Conservation (phyloP, 306 rosid genomes). For the Adenanthera pavonina region DNA sequence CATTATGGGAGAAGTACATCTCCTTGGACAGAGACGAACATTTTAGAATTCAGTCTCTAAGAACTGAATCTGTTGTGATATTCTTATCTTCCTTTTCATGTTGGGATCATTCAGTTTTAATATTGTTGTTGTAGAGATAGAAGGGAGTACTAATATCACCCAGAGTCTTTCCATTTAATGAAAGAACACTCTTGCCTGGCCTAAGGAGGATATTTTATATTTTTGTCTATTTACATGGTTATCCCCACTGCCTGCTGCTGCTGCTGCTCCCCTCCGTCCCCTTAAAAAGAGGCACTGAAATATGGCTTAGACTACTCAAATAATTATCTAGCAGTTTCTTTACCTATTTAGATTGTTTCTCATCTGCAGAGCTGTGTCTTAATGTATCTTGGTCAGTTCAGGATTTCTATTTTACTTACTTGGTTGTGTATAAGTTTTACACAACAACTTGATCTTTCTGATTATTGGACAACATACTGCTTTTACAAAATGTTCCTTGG, state of each 20-base stretch:
- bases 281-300: not conserved
- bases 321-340: not conserved
- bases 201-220: conserved; percentile 16
- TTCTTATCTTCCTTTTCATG: not conserved
- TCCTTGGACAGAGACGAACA: not conserved
- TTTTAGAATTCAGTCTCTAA: not conserved
- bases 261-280: not conserved
- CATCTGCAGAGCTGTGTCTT: conserved; percentile 3
- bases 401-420: conserved; percentile 1
- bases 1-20: not conserved
- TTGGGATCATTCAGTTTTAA: not conserved
- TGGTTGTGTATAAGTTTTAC: conserved; percentile 21
- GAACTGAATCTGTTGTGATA: not conserved
- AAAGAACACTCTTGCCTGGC: conserved; percentile 6
- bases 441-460: conserved; percentile 26
- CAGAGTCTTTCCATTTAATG: conserved; percentile 3
- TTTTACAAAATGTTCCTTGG: conserved; percentile 20
- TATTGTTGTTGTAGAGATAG: conserved; percentile 28
- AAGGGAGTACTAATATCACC: conserved; percentile 20
- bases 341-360: conserved; percentile 7
- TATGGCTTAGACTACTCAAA: not conserved
- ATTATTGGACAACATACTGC: not conserved
- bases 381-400: conserved; percentile 18
- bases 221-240: not conserved
- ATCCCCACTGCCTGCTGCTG: conserved; percentile 11